A percentile compares a stretch with the other conserved stretches of the same genome.
These are phyloP conservation scores for Tylopilus rubrobrunneus DNA, from an alignment of 768 basidiomycete genomes.

Conservation along the genomic window DNA sequence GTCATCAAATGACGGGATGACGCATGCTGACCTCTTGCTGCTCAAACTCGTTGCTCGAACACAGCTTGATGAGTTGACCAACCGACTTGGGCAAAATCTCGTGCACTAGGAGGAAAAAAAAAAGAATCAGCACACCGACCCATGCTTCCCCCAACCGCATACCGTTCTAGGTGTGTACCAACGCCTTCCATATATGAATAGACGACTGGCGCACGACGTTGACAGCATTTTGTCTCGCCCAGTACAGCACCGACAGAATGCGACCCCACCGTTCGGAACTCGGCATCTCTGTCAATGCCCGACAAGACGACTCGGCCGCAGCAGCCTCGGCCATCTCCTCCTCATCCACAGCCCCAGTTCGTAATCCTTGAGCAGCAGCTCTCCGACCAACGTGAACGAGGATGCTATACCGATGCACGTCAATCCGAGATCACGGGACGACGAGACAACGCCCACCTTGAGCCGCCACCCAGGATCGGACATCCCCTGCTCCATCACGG, in stretches of 20 bases:
- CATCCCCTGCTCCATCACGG: too few species aligned
- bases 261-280: conserved; percentile 87
- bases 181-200: conserved; percentile 96
- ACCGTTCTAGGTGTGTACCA: conserved; percentile 95
- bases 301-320: conserved; percentile 74
- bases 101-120: conserved; percentile 48
- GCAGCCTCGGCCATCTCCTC: conserved; percentile 61
- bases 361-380: conserved; percentile 95
- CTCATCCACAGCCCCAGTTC: conserved; percentile 73
- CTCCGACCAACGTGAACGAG: conserved; percentile 93
- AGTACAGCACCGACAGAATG: conserved; percentile 84
- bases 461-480: too few species aligned
- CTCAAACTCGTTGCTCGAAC: conserved; percentile 77
- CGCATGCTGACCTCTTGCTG: conserved; percentile 72
- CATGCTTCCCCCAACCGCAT: conserved; percentile 4
- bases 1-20: too few species aligned
- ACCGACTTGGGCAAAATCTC: conserved; percentile 89
- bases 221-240: conserved; percentile 92
- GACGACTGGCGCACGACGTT: conserved; percentile 86
- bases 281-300: conserved; percentile 82
- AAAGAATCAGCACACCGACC: conserved; percentile 4
- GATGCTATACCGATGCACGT: conserved; percentile 36
- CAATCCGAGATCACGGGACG: too few species aligned
- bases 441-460: too few species aligned
- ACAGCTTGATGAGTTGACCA: conserved; percentile 67